These are phyloP conservation scores for Exophiala alcalophila DNA, from an alignment of 2,329 filamentous ascomycete species.

Conservation along the genomic window DNA sequence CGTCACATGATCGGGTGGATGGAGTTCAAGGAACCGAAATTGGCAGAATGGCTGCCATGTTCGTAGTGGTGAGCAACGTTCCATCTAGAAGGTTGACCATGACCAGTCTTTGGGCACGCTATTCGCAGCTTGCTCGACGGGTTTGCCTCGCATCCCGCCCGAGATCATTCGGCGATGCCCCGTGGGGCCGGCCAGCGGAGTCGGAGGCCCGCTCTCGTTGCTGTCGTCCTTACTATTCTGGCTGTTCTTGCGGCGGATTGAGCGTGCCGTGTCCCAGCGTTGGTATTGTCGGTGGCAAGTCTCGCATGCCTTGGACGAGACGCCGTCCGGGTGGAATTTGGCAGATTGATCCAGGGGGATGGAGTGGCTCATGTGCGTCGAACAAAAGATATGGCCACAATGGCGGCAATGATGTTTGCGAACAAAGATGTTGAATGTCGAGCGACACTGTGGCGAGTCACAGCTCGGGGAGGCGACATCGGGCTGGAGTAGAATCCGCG, in stretches of 20 bases:
- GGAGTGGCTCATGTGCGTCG: constrained; percentile 54
- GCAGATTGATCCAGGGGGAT: constrained; percentile 64
- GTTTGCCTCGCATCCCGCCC: constrained; percentile 31
- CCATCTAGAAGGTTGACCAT: constrained; percentile 59
- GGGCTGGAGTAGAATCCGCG: constrained; percentile 42
- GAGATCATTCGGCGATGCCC: constrained; percentile 28
- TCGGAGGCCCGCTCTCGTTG: constrained; percentile 24
- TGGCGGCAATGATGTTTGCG: constrained; percentile 66
- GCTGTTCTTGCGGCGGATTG: constrained; percentile 53
- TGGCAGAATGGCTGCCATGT: no score
- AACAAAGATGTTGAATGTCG: constrained; percentile 59
- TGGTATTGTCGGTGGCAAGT: constrained; percentile 58
- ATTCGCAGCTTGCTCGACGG: constrained; percentile 48
- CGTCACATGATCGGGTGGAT: no score
- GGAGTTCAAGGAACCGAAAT: no score
- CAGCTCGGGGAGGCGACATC: constrained; percentile 57
- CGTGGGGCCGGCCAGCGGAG: constrained; percentile 22
- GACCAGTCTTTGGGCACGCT: constrained; percentile 59
- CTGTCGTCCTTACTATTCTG: constrained; percentile 34
- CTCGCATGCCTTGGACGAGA: constrained; percentile 57
- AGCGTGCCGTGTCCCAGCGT: constrained; percentile 52
- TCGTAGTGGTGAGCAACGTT: no score
- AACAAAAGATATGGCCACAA: constrained; percentile 64
- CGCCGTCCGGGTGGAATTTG: constrained; percentile 59
- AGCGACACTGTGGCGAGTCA: constrained; percentile 57